A percentile compares a stretch with the other conserved stretches of the same genome.
Conservation (phyloP, 2,329 filamentous ascomycete genomes). For the Epicoccum nigrum region DNA sequence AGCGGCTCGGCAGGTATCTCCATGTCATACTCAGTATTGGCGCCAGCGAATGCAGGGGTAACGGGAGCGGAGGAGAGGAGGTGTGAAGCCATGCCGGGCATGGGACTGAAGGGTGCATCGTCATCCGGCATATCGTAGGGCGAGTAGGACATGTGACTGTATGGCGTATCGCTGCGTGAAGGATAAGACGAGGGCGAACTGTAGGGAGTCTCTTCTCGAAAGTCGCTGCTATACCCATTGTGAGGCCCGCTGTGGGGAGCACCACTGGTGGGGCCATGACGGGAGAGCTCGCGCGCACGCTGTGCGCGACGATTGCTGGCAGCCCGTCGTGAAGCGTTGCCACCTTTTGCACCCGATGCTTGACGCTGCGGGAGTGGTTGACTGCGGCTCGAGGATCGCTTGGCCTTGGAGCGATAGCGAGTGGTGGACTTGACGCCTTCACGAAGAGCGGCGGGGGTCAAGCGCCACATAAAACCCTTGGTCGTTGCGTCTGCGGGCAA, state of each 20-base stretch:
- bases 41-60: slow-evolving; percentile 17
- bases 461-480: slow-evolving; percentile 77
- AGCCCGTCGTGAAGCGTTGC: slow-evolving; percentile 49
- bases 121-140: background rate
- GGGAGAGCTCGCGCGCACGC: slow-evolving; percentile 22
- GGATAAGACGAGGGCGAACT: background rate
- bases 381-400: slow-evolving; percentile 41
- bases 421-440: slow-evolving; percentile 87
- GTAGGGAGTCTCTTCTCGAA: background rate
- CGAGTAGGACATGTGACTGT: background rate
- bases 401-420: slow-evolving; percentile 55
- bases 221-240: background rate
- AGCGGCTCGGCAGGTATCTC: background rate
- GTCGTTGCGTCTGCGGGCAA: slow-evolving; percentile 60
- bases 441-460: slow-evolving; percentile 71
- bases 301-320: slow-evolving; percentile 30
- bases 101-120: background rate
- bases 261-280: slow-evolving; percentile 5
- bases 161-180: background rate
- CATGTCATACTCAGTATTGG: background rate
- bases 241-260: slow-evolving; percentile 27
- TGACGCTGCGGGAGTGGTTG: slow-evolving; percentile 49
- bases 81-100: background rate
- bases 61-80: slow-evolving; percentile 21
- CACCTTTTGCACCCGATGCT: slow-evolving; percentile 54